A percentile compares a stretch with the other conserved stretches of the same genome.
Conservation (phyloP, 2,329 filamentous ascomycete genomes). For the Onygenales sp. region DNA sequence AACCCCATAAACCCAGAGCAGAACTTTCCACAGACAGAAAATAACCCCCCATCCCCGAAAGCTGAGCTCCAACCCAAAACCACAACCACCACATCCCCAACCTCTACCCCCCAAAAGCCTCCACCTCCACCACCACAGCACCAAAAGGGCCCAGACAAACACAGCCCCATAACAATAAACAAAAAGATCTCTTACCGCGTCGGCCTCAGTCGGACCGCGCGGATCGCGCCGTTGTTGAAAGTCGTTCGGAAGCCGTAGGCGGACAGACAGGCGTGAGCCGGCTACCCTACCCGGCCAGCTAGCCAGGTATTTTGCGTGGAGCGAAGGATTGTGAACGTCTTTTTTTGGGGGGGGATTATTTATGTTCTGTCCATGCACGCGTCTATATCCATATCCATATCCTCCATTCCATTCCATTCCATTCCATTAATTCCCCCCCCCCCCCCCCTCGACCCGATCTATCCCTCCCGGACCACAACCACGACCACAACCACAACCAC, state of each 20-base stretch:
- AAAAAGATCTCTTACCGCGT: slow-evolving; percentile 36
- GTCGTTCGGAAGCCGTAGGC: slow-evolving; percentile 30
- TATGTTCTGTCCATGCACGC: too few relatives aligned
- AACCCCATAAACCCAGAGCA: neutral
- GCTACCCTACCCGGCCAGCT: too few relatives aligned
- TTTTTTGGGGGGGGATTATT: too few relatives aligned
- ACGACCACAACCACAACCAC: too few relatives aligned
- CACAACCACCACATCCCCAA: neutral
- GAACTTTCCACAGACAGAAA: neutral
- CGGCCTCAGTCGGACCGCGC: slow-evolving; percentile 39
- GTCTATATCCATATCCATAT: too few relatives aligned
- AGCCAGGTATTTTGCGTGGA: too few relatives aligned
- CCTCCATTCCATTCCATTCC: too few relatives aligned
- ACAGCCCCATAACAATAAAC: slow-evolving; percentile 31
- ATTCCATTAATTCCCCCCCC: too few relatives aligned
- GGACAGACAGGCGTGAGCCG: too few relatives aligned
- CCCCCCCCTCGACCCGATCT: too few relatives aligned
- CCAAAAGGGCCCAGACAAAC: slow-evolving; percentile 25
- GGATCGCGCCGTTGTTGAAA: slow-evolving; percentile 40
- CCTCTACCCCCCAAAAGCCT: slow-evolving; percentile 7
- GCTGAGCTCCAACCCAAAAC: neutral
- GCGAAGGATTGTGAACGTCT: too few relatives aligned
- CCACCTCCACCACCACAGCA: neutral
- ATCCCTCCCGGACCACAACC: too few relatives aligned
- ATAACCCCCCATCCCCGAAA: neutral